Evolutionary conservation across 2,329 filamentous ascomycete species (phyloP).

Genomic region (Colletotrichum tanaceti): DNA sequence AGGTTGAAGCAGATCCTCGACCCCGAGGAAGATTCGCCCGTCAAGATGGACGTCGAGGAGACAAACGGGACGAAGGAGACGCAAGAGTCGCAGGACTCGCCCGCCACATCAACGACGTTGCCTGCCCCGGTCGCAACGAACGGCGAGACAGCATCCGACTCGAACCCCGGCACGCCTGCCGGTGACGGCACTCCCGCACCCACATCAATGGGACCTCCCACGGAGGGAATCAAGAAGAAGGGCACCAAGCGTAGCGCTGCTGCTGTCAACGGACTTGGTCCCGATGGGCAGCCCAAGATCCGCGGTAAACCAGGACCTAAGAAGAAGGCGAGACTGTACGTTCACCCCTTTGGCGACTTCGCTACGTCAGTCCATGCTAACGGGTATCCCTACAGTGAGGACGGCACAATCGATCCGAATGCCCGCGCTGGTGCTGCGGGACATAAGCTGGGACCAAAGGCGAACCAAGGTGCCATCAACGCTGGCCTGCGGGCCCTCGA

Average conservation of each 20-base stretch:
- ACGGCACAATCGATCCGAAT: conserved; percentile 70
- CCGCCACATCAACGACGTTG: conserved; percentile 55
- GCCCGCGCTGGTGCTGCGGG: conserved; percentile 59
- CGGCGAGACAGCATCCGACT: conserved; percentile 69
- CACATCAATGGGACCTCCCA: conserved; percentile 69
- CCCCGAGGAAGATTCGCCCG: conserved; percentile 58
- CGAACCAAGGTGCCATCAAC: conserved; percentile 97
- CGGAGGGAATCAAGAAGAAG: conserved; percentile 78
- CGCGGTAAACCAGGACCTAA: conserved; percentile 93
- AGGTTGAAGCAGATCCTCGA: conserved; percentile 64
- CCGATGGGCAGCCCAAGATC: conserved; percentile 74
- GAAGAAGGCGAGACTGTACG: conserved; percentile 95
- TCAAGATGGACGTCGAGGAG: conserved; percentile 49
- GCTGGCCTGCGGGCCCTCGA: conserved; percentile 94
- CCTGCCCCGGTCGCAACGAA: conserved; percentile 57
- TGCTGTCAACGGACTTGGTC: conserved; percentile 68
- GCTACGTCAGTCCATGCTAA: conserved; percentile 27
- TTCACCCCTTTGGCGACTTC: conserved; percentile 45
- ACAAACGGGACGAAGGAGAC: conserved; percentile 48
- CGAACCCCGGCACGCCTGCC: conserved; percentile 69
- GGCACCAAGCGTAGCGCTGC: conserved; percentile 76
- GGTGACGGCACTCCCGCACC: conserved; percentile 67
- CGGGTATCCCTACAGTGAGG: conserved; percentile 60
- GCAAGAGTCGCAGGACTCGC: conserved; percentile 58
- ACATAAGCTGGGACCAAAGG: conserved; percentile 94